Evolutionary conservation across 495 filamentous ascomycete genomes (phyloP), one percentile per base, ranked within the genome.

Genomic region (Penicillium pancosmium): DNA sequence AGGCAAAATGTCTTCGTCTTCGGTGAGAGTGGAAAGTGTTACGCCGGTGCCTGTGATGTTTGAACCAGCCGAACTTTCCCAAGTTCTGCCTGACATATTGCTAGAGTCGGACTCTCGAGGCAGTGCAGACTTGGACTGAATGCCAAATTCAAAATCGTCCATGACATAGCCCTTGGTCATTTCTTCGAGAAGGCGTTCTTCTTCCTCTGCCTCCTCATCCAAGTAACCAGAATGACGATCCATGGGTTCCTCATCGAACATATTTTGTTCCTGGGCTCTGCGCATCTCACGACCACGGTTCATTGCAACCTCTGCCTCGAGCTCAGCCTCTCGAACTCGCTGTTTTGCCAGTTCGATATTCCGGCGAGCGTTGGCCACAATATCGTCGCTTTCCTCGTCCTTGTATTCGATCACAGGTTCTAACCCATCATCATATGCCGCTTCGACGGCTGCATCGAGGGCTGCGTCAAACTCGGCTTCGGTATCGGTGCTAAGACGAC

Each of bases 391-490:
- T 55, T 75, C 74, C 34, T 67, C 62, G 10, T 76, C 75, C 21
- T 73, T 68, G 35, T 71, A 77, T 52, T 74, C 75, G 27, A 67
- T 47, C 65, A 83, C 88, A 6, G 90, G 89, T 65, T 96, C 93
- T 64, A 90, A 89, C 6, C 91, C 92, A 62, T 98, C 91, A 70
- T 96, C 90, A 69, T 97, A 98, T 19, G 94, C 94, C 40, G 93
- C 93, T 70, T 98, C 94, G 10, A 98, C 91, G 12, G 95, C 95
- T 3, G 92, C 94, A 78, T 98, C 94, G 34, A 98, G 77, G 31
- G 95, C 95, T 34, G 93, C 91, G 74, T 96, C 91, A 68, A 97
- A 97, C 65, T 96, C 93, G 18, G 93, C 91, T 65, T 96, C 91
- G 0, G 92, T 96, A 25, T 84, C 86, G 21, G 86, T 86, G 65